Percentiles rank a stretch among this genome's conserved stretches.
Conservation (phyloP, 805 yeast species). For the Cyberlindnera mycetangii region DNA sequence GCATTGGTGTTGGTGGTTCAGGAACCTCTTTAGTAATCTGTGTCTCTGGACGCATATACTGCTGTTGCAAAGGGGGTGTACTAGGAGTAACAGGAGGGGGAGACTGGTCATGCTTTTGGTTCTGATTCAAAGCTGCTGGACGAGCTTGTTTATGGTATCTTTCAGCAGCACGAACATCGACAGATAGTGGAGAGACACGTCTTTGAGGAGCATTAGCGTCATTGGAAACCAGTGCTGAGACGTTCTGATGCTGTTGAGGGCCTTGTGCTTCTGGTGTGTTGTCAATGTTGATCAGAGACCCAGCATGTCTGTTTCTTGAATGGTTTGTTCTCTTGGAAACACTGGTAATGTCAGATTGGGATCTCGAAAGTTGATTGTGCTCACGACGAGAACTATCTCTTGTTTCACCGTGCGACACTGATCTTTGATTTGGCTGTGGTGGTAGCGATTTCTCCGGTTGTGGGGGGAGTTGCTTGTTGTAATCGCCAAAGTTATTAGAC, state of each 20-base stretch:
- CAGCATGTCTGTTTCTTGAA: slow-evolving; percentile 35
- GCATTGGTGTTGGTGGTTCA: slow-evolving; percentile 12
- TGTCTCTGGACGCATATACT: slow-evolving; percentile 8
- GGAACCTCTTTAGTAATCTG: slow-evolving; percentile 5
- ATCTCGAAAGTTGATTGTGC: slow-evolving; percentile 13
- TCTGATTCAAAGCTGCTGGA: background rate
- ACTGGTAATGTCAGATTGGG: slow-evolving; percentile 14
- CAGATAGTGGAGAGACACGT: slow-evolving; percentile 15
- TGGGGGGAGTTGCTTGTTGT: slow-evolving; percentile 2
- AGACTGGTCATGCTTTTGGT: background rate
- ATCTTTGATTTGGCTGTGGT: slow-evolving; percentile 6
- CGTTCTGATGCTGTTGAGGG: background rate
- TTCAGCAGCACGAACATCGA: slow-evolving; percentile 3
- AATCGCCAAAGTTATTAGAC: slow-evolving; percentile 1
- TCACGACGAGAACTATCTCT: background rate
- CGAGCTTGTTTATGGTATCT: background rate
- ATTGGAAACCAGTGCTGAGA: slow-evolving; percentile 5
- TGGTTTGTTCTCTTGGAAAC: slow-evolving; percentile 28
- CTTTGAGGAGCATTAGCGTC: slow-evolving; percentile 7
- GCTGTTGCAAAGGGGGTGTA: slow-evolving; percentile 3
- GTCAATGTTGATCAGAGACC: slow-evolving; percentile 21
- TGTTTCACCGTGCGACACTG: slow-evolving; percentile 5
- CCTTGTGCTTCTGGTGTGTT: background rate
- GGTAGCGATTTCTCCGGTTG: slow-evolving; percentile 10
- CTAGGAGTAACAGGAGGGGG: background rate